Evolutionary conservation across 2,329 filamentous ascomycete species (phyloP), one percentile per base, ranked within the genome.

Genomic region (Colletotrichum aenigma): DNA sequence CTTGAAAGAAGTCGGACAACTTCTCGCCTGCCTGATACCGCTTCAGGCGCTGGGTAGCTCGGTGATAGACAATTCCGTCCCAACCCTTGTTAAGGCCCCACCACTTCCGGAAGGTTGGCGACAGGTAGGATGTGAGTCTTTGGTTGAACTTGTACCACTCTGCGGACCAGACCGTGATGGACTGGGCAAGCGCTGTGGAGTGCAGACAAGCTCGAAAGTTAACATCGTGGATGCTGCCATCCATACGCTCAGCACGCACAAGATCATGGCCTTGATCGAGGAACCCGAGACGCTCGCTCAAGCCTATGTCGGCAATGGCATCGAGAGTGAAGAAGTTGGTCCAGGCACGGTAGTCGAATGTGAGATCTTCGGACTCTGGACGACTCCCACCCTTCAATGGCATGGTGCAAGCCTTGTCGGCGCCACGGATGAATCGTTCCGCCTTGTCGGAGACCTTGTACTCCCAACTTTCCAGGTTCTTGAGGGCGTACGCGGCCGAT

Each of bases 1-100:
- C 85, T 61, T 88, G 84, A 83, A 92, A 91, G 82, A 92, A 91
- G 78, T 92, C 91, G 56, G 90, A 87, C 0, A 91, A 83, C 74
- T 88, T 88, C 79, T 92, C 90, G 24, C 90, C 90, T 1, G 82
- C 82, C 24, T 86, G 79, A 76, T 89, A 89, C 2, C 88, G 82
- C 71, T 86, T 43, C 12, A 70, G 28, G 2, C 71, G 66, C 13
- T 70, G 32, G 18, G 55, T 64, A n/a, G 71, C 55, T 9, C 56
- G 18, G 18, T 69, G 71, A n/a, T 70, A 70, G 16, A 64, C 68
- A 36, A 70, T 86, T 13, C 84, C 86, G 18, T 89, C 81, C 79
- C 85, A 89, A 55, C 84, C 83, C 34, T 86, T 80, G 76, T 66
- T 86, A 79, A 72, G 82, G 18, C n/a, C 34, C 65, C 65, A 67